These are phyloP conservation scores for Stephania japonica DNA, from an alignment of 164 flowering plant genomes.

Conservation along the genomic window DNA sequence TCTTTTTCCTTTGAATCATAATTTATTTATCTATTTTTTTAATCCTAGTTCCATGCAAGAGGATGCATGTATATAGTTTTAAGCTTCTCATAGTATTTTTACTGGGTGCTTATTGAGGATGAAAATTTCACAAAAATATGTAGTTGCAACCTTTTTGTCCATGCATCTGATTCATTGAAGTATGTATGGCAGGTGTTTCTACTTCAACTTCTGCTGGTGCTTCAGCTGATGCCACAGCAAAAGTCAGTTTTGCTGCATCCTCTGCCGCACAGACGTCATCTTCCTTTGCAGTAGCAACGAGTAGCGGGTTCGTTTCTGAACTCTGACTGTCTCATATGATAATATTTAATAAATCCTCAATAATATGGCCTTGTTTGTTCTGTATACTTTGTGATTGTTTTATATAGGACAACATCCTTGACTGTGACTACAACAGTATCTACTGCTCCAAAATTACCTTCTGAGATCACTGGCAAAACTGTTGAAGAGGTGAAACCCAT, in stretches of 20 bases:
- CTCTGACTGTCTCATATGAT: not conserved
- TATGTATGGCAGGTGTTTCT: constrained; percentile 34
- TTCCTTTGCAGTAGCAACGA: constrained; percentile 49
- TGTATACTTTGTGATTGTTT: not conserved
- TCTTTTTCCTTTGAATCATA: no score
- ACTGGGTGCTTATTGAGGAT: not conserved
- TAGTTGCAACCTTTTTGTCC: not conserved
- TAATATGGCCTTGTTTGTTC: not conserved
- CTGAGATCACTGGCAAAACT: constrained; percentile 91
- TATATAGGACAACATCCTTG: constrained; percentile 45
- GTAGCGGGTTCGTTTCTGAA: constrained; percentile 57
- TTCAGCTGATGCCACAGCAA: constrained; percentile 24
- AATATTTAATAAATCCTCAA: not conserved
- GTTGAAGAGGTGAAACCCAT: constrained; percentile 75
- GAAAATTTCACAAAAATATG: not conserved
- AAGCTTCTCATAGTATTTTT: not conserved
- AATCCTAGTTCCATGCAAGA: not conserved
- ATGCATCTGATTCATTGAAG: not conserved
- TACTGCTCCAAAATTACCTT: constrained; percentile 76
- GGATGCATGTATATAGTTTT: not conserved
- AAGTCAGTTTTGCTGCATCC: constrained; percentile 30
- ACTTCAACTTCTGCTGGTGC: constrained; percentile 39
- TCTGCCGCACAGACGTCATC: constrained; percentile 50
- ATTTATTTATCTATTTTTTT: no score
- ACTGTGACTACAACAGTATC: constrained; percentile 36